Conservation (phyloP, 2,329 filamentous ascomycete genomes). For the Ophiostoma perfectum region DNA sequence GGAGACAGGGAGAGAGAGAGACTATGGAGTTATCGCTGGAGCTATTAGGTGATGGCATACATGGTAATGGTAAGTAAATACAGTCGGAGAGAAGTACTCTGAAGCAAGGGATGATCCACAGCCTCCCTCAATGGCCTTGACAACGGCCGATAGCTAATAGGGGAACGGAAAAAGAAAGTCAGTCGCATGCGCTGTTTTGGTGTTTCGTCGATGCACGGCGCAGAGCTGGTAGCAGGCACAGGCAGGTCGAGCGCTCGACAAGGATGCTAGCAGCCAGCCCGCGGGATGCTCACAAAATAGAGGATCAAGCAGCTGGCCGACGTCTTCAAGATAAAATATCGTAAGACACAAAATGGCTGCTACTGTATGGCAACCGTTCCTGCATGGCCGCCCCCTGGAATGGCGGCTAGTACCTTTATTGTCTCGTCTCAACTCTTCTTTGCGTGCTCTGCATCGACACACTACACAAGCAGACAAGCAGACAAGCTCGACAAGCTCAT, state of each 20-base stretch:
- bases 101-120: constrained; percentile 8
- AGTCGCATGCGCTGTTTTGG: too few relatives aligned
- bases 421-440: background rate
- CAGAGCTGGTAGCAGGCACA: too few relatives aligned
- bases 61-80: background rate
- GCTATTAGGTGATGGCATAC: too few relatives aligned
- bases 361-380: background rate
- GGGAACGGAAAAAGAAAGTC: constrained; percentile 3
- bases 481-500: background rate
- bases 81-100: background rate
- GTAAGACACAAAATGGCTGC: too few relatives aligned
- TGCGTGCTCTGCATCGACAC: background rate
- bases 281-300: too few relatives aligned
- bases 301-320: too few relatives aligned
- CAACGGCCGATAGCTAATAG: constrained; percentile 8
- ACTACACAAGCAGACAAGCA: background rate
- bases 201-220: too few relatives aligned
- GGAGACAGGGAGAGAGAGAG: background rate
- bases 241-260: too few relatives aligned
- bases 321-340: too few relatives aligned
- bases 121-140: constrained; percentile 6
- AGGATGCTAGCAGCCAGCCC: too few relatives aligned
- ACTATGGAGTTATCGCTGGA: background rate
- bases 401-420: background rate
- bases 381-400: constrained; percentile 4